Base-by-base conservation (phyloP, 75 land plant species). In the Ceratopteris richardii region DNA sequence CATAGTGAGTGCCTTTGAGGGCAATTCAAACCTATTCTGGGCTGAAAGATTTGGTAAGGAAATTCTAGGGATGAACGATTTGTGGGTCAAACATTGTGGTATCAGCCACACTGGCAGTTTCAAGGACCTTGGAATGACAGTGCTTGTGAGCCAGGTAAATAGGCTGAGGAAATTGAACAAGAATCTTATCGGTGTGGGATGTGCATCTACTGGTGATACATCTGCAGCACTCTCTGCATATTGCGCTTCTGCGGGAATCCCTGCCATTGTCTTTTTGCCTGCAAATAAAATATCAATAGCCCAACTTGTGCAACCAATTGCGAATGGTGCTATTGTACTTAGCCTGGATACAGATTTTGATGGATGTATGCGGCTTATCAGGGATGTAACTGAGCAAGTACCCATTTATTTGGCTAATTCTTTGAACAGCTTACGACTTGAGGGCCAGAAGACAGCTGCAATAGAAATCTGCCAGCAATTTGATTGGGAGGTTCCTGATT, bases 261-360 rank as follows among this genome's bases (percentile, higher is more conserved):
- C 62, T 19, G 47, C 62, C 18, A 60, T 60, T 18, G 62, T 60
- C n/a, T 60, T 60, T n/a, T 36, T 60, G 10, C 62, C 62, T 14
- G 62, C 47, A 11, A 33, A 60, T 16, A 16, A 36, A 22, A 39
- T 60, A 4, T 60, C 62, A 11, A 33, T 60, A 4, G 62, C 62
- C 7, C 62, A 60, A 52, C 51, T 60, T 4, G 62, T 60, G n/a
- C 62, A 60, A 20, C 62, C 62, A 6, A 39, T 60, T 19, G 62
- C 62, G 14, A 60, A 39, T 19, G 62, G 62, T 13, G 62, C 62
- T 23, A 13, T 60, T 6, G 62, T 60, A 12, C 51, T 60, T 12
- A 60, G 62, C 52, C 62, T 60, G 62, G 62, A 60, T 24, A 60
- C 62, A 4, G 62, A 60, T 24, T 60, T 60, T 19, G 62, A 60